Base-by-base conservation (phyloP, 2,329 filamentous ascomycete genomes). In the Colletotrichum cuscutae region DNA sequence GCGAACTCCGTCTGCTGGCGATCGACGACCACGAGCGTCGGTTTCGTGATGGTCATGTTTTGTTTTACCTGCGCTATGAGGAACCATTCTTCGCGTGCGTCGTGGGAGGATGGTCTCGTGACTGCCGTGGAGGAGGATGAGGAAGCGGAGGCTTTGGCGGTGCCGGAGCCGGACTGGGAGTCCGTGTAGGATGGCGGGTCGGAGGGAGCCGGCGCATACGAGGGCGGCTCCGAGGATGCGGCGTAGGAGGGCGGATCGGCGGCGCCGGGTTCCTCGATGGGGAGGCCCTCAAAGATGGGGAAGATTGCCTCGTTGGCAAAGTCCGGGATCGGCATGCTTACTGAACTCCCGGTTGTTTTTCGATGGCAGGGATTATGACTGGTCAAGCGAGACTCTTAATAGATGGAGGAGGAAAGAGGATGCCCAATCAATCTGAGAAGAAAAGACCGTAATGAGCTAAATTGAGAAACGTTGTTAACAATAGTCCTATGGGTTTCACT, bases 31-130 rank as follows among this genome's bases (percentile, higher is more conserved):
- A 87, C 83, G 1, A 87, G 81, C 4, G 86, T 88, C 6, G 86
- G 86, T 74, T 87, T 84, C 24, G 82, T 87, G 75, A 88, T 86
- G 53, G 86, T 85, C 78, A 84, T 84, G 78, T 87, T 81, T 73
- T 87, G 81, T 72, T 84, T 84, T 68, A 87, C 79, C 68, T 86
- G 82, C 52, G 83, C 85, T 13, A 88, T 79, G 49, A 87, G 82
- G 74, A 81, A 83, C 79, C 82, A 73, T 49, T 73, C 71, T 68
- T 72, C 62, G 37, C 57, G 61, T 2, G 63, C 68, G 68, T 73
- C 71, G 82, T 62, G 52, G 26, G 37, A 46, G 15, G 11, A 54
- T 35, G 60, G 52, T n/a, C 58, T 12, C 12, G 37, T 35, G 54
- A 32, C 24, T 15, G 37, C 42, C 5, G 24, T 28, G 28, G 49